phyloP scores from a whole-genome alignment of 2,329 filamentous ascomycete species.

The Botrytis hyacinthi region DNA sequence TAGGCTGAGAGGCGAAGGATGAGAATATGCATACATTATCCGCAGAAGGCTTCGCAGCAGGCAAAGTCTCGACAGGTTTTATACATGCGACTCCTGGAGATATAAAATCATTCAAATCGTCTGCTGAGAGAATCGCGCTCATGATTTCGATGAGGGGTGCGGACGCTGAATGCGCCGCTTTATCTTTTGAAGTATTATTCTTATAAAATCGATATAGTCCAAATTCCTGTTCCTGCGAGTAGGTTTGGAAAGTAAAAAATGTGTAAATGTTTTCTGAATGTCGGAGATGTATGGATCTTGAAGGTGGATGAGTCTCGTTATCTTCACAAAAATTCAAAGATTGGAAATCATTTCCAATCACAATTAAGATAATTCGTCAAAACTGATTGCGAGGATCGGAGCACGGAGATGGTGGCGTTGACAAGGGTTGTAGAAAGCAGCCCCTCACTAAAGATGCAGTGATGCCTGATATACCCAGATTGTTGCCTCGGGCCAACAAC shows the following conservation, averaged over 20 bases:
- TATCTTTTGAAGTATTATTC: not conserved
- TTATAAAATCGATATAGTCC: not conserved
- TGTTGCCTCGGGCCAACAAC: not conserved
- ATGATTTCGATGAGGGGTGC: slow-evolving; percentile 52
- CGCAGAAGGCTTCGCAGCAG: slow-evolving; percentile 52
- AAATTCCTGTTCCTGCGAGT: not conserved
- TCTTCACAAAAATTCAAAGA: slow-evolving; percentile 7
- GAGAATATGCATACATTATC: slow-evolving; percentile 41
- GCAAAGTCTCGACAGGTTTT: slow-evolving; percentile 92
- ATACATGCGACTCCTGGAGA: slow-evolving; percentile 96
- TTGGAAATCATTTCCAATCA: slow-evolving; percentile 20
- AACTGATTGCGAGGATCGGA: slow-evolving; percentile 20
- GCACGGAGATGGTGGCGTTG: slow-evolving; percentile 8
- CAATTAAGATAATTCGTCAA: slow-evolving; percentile 17
- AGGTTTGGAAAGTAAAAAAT: not conserved
- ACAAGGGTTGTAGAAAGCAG: not conserved
- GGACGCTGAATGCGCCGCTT: slow-evolving; percentile 28
- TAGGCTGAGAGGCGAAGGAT: not conserved
- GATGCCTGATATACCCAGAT: not conserved
- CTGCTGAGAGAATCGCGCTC: slow-evolving; percentile 95
- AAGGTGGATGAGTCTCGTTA: not conserved
- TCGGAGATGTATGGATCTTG: not conserved
- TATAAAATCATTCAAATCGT: slow-evolving; percentile 99
- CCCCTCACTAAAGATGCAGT: slow-evolving; percentile 12
- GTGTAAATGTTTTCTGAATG: not conserved